Base-by-base conservation (phyloP, 805 yeast species). In the Lipomyces oligophaga region DNA sequence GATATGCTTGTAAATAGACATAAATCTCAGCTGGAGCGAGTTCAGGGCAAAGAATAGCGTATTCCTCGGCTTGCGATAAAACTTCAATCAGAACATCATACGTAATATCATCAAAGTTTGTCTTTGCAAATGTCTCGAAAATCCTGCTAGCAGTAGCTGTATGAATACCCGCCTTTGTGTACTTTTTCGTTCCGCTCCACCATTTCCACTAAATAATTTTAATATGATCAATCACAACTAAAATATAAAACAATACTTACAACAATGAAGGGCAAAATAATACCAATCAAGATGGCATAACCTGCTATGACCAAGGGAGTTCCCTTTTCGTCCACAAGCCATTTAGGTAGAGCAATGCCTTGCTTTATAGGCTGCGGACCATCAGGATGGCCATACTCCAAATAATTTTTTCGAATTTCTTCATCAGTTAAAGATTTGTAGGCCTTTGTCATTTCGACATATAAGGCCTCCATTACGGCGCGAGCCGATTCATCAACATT, bases 371-470 rank as follows among this genome's bases (percentile, higher is more conserved):
- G 85, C 66, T 86, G 95, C 34, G 95, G 96, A 34, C 98, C 98
- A 69, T 93, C 99, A 3, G 99, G 99, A 64, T 94, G 96, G 40
- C 99, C 99, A 61, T 83, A 93, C 58, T 78, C 81, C 59, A 82
- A 70, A 65, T 77, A 88, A 64, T 93, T 93, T 58, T 85, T 85
- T 59, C 79, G 83, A 2, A 85, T 80, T 8, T 73, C 75, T 58
- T 86, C 96, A 67, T 93, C 97, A 11, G 98, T 94, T 55, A 93
- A 76, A 2, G 98, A 86, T 67, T 88, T 85, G 69, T 94, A 88
- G 21, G 99, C 99, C 67, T 85, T 85, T 49, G 85, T 82, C 59
- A 93, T 84, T 57, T 78, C 74, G 31, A 89, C 90, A 65, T 78
- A 93, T 34, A 76, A 76, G 45, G 81, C 79, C 67, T 90, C 97